Evolutionary conservation across 257 asterid genomes (phyloP).

Genomic region (Nicotiana noctiflora): DNA sequence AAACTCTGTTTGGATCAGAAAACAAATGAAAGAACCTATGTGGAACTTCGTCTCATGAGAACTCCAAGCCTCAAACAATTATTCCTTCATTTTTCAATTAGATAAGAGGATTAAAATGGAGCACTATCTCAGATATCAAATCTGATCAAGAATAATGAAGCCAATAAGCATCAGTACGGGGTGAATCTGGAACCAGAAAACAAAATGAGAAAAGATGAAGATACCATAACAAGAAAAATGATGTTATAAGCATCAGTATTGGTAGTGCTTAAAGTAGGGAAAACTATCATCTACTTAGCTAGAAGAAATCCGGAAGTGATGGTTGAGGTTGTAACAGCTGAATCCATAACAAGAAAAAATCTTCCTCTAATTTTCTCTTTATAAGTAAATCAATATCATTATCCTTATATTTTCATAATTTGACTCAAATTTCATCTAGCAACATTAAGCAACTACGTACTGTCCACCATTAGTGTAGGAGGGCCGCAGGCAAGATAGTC

Average conservation of each 20-base stretch:
- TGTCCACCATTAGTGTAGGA: neutral
- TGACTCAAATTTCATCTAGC: neutral
- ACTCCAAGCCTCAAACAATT: neutral
- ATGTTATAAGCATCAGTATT: neutral
- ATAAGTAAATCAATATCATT: neutral
- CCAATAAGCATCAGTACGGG: conserved; percentile 93
- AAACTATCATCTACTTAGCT: neutral
- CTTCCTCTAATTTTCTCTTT: neutral
- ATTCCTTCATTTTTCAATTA: neutral
- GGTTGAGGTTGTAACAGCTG: neutral
- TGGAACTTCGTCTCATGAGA: neutral
- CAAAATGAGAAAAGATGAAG: conserved; percentile 4
- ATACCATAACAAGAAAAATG: neutral
- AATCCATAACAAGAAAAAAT: neutral
- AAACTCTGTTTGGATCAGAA: neutral
- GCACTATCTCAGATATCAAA: neutral
- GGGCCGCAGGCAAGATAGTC: neutral
- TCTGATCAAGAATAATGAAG: conserved; percentile 40
- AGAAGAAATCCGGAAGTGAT: neutral
- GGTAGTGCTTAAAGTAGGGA: neutral
- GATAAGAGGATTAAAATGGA: neutral
- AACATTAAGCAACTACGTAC: neutral
- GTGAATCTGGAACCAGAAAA: conserved; percentile 52
- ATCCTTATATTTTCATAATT: neutral
- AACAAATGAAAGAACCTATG: neutral